Evolutionary conservation across 2,329 filamentous ascomycete species (phyloP), one percentile per base, ranked within the genome.

Genomic region (Magnaporthiopsis rhizophila): DNA sequence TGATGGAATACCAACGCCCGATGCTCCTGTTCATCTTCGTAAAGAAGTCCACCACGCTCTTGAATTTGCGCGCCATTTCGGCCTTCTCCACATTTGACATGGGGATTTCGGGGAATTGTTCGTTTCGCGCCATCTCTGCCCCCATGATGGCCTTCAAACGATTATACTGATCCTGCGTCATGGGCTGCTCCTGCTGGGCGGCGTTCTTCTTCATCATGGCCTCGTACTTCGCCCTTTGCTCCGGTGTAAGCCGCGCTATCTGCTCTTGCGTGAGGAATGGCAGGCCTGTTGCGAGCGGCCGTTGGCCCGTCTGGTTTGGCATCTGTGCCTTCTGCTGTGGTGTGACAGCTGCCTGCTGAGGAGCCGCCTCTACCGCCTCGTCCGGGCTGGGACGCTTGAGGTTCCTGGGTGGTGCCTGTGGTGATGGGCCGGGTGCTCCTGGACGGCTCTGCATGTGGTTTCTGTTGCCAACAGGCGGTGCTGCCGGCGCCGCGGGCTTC

Each of bases 341-440:
- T 24, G 72, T 71, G 8, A 65, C 63, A 6, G 73, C 69, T 57
- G 74, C 72, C 61, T 74, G 72, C 38, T 63, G 63, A 18, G 71
- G 70, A 58, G 67, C 56, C 65, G 68, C 68, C 30, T 79, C 78
- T n/a, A 66, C 66, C 12, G 66, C 68, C 60, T 84, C 82, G 30
- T 84, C 82, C 3, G 76, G 73, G 62, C 74, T 81, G 4, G 81
- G 74, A 1, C 83, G 80, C 74, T 86, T 85, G 58, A 83, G 74
- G 61, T 74, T 80, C 71, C 81, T 84, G 32, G 73, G 71, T 11
- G 73, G 72, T 6, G 76, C 66, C 2, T 57, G n/a, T 24, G 53
- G 74, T 5, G 79, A 77, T 21, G 74, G 72, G 59, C 76, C 76
- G 5, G 75, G 72, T 38, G 73, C 71, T 36, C 76, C 71, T 45